Percentiles rank a stretch among this genome's conserved stretches.
phyloP scores from a whole-genome alignment of 2,329 filamentous ascomycete genomes.

The Mollisia scopiformis region DNA sequence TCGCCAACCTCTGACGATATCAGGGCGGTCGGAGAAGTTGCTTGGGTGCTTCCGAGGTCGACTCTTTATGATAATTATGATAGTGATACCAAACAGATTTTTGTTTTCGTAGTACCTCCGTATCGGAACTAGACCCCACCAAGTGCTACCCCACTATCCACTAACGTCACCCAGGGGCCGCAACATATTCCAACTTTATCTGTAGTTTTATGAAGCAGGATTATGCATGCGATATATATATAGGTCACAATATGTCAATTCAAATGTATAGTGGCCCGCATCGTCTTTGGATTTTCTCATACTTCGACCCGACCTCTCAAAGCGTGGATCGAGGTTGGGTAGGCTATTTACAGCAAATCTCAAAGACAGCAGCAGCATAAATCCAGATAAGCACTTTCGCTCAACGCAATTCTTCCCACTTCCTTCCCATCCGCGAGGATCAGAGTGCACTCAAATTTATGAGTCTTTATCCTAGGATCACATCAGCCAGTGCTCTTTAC shows the following conservation, averaged over 20 bases:
- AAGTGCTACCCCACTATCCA: neutral
- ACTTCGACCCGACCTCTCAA: conserved; percentile 1
- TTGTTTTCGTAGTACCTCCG: neutral
- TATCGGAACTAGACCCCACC: neutral
- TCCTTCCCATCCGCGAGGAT: conserved; percentile 10
- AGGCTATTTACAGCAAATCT: conserved; percentile 9
- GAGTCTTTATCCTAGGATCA: conserved; percentile 12
- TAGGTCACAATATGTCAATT: neutral
- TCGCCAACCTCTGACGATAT: neutral
- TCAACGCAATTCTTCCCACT: conserved; percentile 13
- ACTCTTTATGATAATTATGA: neutral
- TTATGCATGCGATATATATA: neutral
- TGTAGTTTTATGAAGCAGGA: neutral
- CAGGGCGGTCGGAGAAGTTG: neutral
- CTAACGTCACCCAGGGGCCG: neutral
- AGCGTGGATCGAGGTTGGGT: conserved; percentile 1
- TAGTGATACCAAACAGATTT: neutral
- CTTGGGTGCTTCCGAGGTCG: neutral
- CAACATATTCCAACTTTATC: neutral
- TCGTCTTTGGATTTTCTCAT: conserved; percentile 9
- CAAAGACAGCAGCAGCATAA: conserved; percentile 3
- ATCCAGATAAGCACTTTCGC: conserved; percentile 22
- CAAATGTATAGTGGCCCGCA: neutral
- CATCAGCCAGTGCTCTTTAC: neutral
- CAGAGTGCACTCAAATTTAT: conserved; percentile 16